Evolutionary conservation across 768 basidiomycete genomes (phyloP), one percentile per base, ranked within the genome.

Genomic region (Pleurotus giganteus): DNA sequence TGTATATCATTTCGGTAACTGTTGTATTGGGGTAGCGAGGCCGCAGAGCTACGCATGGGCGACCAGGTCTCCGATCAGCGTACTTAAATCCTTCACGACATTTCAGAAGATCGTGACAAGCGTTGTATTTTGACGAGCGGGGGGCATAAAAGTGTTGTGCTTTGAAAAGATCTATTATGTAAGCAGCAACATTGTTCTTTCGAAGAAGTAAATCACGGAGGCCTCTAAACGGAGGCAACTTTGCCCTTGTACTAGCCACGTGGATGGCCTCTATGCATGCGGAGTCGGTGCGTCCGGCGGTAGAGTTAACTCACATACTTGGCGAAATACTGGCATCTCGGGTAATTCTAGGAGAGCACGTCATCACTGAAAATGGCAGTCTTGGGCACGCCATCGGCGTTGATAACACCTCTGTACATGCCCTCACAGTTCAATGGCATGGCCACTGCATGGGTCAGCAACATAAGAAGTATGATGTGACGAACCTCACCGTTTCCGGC

Each of bases 311-410:
- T n/a, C n/a, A n/a, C n/a, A n/a, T n/a, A n/a, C n/a, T n/a, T n/a
- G n/a, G n/a, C n/a, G n/a, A n/a, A n/a, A n/a, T n/a, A n/a, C n/a
- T n/a, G n/a, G n/a, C n/a, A n/a, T n/a, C n/a, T n/a, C n/a, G n/a
- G n/a, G n/a, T n/a, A 49, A 17, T 12, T 34, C 37, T 23, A 51
- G 21, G 49, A 51, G 34, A 81, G 63, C 13, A 71, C 72, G 45
- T 93, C 91, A 58, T 91, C 89, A 17, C 71, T 71, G 67, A 93
- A 92, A 50, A 92, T 89, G 9, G 89, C 91, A 0, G 86, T 88
- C 67, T 81, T 81, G 0, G 88, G 77, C 6, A 83, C 65, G 8
- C 89, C 91, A 56, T 92, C 88, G 58, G 76, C 72, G 41, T 77
- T 72, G 29, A 91, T 83, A 13, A 91, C 75, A 4, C 91, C 91